Evolutionary conservation across 805 yeast species (phyloP), one percentile per base, ranked within the genome.

Genomic region (Scheffersomyces stipitis): DNA sequence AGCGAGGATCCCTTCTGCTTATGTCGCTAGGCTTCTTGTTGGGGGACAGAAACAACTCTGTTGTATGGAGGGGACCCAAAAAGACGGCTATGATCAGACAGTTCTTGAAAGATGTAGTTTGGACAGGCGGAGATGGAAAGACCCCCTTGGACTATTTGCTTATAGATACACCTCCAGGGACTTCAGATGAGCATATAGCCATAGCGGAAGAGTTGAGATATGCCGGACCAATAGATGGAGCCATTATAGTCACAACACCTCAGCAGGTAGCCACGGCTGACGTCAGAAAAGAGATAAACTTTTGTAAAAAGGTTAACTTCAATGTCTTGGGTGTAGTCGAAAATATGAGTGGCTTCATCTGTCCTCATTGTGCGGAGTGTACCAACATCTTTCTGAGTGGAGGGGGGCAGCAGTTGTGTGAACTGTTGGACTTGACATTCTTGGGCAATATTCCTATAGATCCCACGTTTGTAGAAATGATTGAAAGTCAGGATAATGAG

Each of bases 31-130:
- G 98, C 5, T 93, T 93, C 56, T 62, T 93, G 34, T 63, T 93
- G 5, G 81, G 83, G 17, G 83, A 87, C 53, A 64, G 98, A 44
- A 95, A 95, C 18, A 86, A 84, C 51, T 81, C 95, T 17, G 93
- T 93, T 13, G 97, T 93, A 7, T 93, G 99, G 99, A 73, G 98
- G 54, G 99, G 99, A 0, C 99, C 99, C 3, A 89, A 91, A 62
- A 93, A 95, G 57, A 90, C 97, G 0, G 96, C 97, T 10, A 93
- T 93, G 98, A 86, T 93, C 26, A 76, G 90, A 43, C 99, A 93
- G 64, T 91, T 93, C 56, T 69, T 95, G 28, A 77, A 79, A 42
- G 98, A 93, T 57, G 96, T 91, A 2, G 77, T 78, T 18, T 93
- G 99, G 99, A 35, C 31, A 16, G 51, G 51, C 8, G 96, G 88